Evolutionary conservation across 768 basidiomycete species (phyloP).

Genomic region (Lenzites betulinus): DNA sequence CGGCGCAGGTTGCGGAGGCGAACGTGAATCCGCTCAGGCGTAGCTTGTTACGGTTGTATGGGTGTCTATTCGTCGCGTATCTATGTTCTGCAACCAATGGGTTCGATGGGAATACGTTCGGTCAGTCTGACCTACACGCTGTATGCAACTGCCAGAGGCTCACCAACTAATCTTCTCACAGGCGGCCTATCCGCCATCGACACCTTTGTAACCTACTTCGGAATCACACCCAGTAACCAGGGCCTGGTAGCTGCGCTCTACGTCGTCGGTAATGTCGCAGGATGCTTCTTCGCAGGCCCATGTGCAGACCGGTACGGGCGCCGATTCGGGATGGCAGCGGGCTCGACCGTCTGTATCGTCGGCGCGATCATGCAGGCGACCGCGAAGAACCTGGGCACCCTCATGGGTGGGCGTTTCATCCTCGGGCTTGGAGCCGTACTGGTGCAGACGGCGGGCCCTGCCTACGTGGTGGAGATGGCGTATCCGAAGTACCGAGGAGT

Average conservation of each 20-base stretch:
- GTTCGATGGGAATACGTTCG: conserved; percentile 33
- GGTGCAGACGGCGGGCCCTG: conserved; percentile 37
- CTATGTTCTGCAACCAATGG: conserved; percentile 33
- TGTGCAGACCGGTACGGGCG: conserved; percentile 29
- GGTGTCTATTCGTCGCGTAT: conserved; percentile 29
- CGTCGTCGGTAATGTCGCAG: conserved; percentile 32
- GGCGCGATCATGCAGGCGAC: conserved; percentile 60
- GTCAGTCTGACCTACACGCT: conserved; percentile 1
- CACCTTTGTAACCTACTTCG: conserved; percentile 30
- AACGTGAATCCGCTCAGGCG: conserved; percentile 1
- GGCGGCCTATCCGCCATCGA: conserved; percentile 31
- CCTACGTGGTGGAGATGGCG: conserved; percentile 64
- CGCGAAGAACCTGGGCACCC: conserved; percentile 47
- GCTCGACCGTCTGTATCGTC: conserved; percentile 62
- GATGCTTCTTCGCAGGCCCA: conserved; percentile 27
- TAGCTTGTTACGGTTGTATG: conserved; percentile 22
- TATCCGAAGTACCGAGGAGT: conserved; percentile 58
- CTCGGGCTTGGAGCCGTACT: conserved; percentile 41
- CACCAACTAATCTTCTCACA: not conserved
- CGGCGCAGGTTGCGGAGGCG: not conserved
- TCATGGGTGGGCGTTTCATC: conserved; percentile 51
- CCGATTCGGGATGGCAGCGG: conserved; percentile 40
- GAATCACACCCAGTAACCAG: conserved; percentile 27
- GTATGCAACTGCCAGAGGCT: not conserved
- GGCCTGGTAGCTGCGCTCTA: conserved; percentile 33